Evolutionary conservation across 441 rosid genomes (phyloP), one percentile per base, ranked within the genome.

Genomic region (Eutrema salsugineum): DNA sequence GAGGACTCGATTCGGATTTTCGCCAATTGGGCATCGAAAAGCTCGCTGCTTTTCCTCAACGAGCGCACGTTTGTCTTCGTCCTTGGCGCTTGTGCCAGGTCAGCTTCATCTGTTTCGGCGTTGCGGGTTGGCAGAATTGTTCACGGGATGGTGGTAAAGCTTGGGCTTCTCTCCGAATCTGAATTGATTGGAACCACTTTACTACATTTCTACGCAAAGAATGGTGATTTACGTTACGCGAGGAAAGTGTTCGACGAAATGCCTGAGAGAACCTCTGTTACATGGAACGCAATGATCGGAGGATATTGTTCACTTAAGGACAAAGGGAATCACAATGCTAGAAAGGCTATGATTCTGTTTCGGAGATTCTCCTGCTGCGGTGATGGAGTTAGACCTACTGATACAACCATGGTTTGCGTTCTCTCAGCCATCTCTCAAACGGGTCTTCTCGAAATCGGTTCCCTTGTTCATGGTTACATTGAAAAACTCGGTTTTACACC

Each of bases 21-120:
- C 64, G 66, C 87, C 66, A 64, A 64, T 35, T 82, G 85, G 86
- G 83, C 71, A 55, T 78, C 85, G 0, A 76, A 68, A 32, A 65
- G 74, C 12, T 50, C 47, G 54, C 70, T 78, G 15, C 64, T 63
- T 76, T 28, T 14, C 58, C 24, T 65, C 72, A 83, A 84, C 51
- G 86, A 84, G 62, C 81, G 77, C n/a, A 80, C 90, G 12, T 85
- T 77, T 63, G 76, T 81, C 66, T 88, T 82, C 78, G 78, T 76
- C 49, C 80, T 86, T 63, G 91, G 91, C 7, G 82, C 91, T 79
- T 88, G 89, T 59, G 89, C 91, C 30, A 81, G 89, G 49, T 84
- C 75, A 12, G 62, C 56, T 64, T 80, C 85, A 0, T 72, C 83
- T 0, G 38, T 16, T 4, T 70, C 76, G 2, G 67, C 82, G 0